These are phyloP conservation scores for Glycine tomentella DNA, from an alignment of 306 rosid species.

Conservation along the genomic window DNA sequence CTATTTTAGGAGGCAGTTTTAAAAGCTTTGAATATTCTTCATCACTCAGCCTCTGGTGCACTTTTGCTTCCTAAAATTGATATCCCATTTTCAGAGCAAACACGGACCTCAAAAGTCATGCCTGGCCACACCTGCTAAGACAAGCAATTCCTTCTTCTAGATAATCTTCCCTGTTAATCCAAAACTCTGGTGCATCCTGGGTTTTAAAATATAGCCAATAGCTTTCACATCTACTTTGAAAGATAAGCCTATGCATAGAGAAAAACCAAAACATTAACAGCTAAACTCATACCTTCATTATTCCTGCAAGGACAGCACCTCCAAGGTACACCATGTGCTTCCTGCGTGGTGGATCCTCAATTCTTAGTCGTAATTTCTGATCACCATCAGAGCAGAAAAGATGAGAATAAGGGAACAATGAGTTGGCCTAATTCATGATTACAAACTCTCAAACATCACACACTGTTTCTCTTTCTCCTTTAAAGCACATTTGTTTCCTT, in stretches of 20 bases:
- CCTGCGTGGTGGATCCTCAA: slow-evolving; percentile 98
- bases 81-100: slow-evolving; percentile 35
- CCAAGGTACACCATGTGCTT: slow-evolving; percentile 99
- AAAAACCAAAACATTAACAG: background rate
- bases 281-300: slow-evolving; percentile 81
- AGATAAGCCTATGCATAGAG: slow-evolving; percentile 19
- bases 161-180: slow-evolving; percentile 98
- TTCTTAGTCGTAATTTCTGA: slow-evolving; percentile 89
- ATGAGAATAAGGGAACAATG: background rate
- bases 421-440: slow-evolving; percentile 12
- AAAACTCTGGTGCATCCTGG: slow-evolving; percentile 98
- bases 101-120: slow-evolving; percentile 66
- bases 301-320: slow-evolving; percentile 98
- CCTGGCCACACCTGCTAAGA: slow-evolving; percentile 87
- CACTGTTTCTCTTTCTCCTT: slow-evolving; percentile 5
- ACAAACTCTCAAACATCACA: background rate
- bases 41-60: slow-evolving; percentile 42
- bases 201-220: slow-evolving; percentile 35
- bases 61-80: slow-evolving; percentile 45
- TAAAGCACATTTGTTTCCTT: background rate
- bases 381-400: slow-evolving; percentile 37
- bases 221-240: slow-evolving; percentile 9
- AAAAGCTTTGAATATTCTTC: slow-evolving; percentile 44
- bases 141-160: slow-evolving; percentile 95
- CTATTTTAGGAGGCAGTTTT: slow-evolving; percentile 43